phyloP scores from a whole-genome alignment of 176 grass and related monocot genomes.

The Carex myosuroides region DNA sequence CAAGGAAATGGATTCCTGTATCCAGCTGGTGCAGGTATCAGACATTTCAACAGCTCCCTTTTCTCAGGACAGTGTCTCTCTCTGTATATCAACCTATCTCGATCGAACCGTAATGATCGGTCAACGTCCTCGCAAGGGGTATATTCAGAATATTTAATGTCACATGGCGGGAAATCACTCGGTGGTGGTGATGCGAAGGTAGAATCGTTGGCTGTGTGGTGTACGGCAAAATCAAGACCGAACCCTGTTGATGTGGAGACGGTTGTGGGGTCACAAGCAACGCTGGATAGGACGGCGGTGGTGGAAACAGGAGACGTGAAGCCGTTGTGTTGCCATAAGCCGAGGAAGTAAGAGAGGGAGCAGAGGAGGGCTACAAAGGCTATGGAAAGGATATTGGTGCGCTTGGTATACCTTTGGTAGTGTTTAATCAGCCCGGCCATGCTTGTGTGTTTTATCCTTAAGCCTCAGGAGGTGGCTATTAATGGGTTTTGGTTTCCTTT shows the following conservation, averaged over 20 bases:
- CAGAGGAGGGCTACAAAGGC: slow-evolving; percentile 60
- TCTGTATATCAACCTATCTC: slow-evolving; percentile 69
- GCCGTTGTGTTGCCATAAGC: slow-evolving; percentile 67
- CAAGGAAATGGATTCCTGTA: slow-evolving; percentile 83
- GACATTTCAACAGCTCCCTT: slow-evolving; percentile 57
- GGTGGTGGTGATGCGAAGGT: neutral
- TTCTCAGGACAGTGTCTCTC: slow-evolving; percentile 84
- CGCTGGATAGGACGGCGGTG: slow-evolving; percentile 23
- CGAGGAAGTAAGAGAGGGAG: slow-evolving; percentile 67
- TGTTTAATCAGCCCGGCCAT: slow-evolving; percentile 22
- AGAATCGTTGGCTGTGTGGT: slow-evolving; percentile 52
- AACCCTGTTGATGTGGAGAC: neutral
- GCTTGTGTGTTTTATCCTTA: neutral
- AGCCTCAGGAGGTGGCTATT: neutral
- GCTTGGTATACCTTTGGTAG: slow-evolving; percentile 14
- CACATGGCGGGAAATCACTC: slow-evolving; percentile 38
- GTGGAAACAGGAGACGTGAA: slow-evolving; percentile 15
- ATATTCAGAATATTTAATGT: slow-evolving; percentile 70
- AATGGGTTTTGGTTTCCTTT: neutral
- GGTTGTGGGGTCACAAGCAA: slow-evolving; percentile 38
- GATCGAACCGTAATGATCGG: slow-evolving; percentile 55
- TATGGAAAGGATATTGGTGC: slow-evolving; percentile 37
- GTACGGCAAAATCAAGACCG: slow-evolving; percentile 57
- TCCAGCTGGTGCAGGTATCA: slow-evolving; percentile 58
- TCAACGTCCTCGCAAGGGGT: slow-evolving; percentile 88